Evolutionary conservation across 441 rosid species (phyloP).

Genomic region (Theobroma grandiflorum): DNA sequence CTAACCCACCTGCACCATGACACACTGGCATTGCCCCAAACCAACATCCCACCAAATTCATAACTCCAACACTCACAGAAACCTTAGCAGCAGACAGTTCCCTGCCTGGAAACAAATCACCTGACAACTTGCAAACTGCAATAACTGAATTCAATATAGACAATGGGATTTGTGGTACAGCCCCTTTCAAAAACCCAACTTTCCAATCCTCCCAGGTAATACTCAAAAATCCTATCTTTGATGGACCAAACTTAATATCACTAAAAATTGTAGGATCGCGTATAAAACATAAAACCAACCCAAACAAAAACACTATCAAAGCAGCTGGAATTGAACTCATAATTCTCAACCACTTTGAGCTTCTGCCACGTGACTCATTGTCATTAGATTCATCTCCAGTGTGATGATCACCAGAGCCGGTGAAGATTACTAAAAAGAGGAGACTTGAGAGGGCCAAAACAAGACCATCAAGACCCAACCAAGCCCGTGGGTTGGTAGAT

Average conservation of each 20-base stretch:
- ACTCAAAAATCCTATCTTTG: slow-evolving; percentile 51
- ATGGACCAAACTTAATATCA: slow-evolving; percentile 68
- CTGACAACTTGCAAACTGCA: slow-evolving; percentile 76
- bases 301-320: slow-evolving; percentile 59
- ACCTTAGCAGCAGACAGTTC: slow-evolving; percentile 72
- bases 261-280: slow-evolving; percentile 61
- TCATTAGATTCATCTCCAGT: slow-evolving; percentile 4
- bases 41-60: slow-evolving; percentile 85
- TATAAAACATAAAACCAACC: slow-evolving; percentile 59
- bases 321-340: slow-evolving; percentile 70
- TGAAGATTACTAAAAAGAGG: slow-evolving; percentile 58
- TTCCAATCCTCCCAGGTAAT: slow-evolving; percentile 87
- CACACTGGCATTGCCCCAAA: slow-evolving; percentile 90
- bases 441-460: slow-evolving; percentile 58
- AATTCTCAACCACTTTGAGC: slow-evolving; percentile 46
- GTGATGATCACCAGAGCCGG: slow-evolving; percentile 59
- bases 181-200: slow-evolving; percentile 66
- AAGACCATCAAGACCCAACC: slow-evolving; percentile 78
- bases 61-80: slow-evolving; percentile 67
- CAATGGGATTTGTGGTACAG: slow-evolving; percentile 81
- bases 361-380: slow-evolving; percentile 3
- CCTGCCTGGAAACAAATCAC: slow-evolving; percentile 68
- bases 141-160: slow-evolving; percentile 76
- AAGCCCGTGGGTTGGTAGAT: slow-evolving; percentile 57
- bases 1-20: slow-evolving; percentile 84